A percentile compares a stretch with the other conserved stretches of the same genome.
Conservation (phyloP, 1,284 basidiomycete genomes). For the Microbotryomycetes sp. region DNA sequence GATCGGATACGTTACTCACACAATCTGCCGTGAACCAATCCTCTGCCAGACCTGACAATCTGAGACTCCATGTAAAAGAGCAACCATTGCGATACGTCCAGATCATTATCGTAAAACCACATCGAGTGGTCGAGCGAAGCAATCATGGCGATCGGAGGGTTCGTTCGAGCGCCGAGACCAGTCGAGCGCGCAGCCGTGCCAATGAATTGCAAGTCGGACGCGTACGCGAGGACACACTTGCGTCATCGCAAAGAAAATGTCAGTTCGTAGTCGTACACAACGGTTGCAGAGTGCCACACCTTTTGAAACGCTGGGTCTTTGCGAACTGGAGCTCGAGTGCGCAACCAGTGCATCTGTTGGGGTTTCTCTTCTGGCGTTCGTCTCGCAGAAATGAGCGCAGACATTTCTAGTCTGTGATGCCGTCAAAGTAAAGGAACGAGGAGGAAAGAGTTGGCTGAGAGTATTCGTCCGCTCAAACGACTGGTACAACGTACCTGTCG, state of each 20-base stretch:
- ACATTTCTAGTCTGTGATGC: not conserved
- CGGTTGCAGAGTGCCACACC: constrained; percentile 43
- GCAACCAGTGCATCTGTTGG: constrained; percentile 75
- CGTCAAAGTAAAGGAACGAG: too few relatives aligned
- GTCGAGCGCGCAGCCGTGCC: constrained; percentile 57
- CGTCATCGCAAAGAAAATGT: not conserved
- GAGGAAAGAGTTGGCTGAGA: not conserved
- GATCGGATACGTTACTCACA: constrained; percentile 17
- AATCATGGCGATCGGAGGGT: constrained; percentile 58
- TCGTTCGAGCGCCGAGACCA: constrained; percentile 47
- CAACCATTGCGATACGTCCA: constrained; percentile 26
- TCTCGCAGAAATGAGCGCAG: not conserved
- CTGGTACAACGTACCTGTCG: constrained; percentile 6
- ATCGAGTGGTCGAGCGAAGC: constrained; percentile 69
- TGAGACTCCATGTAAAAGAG: constrained; percentile 26
- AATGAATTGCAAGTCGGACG: constrained; percentile 65
- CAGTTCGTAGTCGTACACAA: too few relatives aligned
- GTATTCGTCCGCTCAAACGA: not conserved
- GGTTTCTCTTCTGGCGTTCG: constrained; percentile 47
- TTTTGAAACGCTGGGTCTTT: constrained; percentile 71
- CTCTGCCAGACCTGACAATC: constrained; percentile 15
- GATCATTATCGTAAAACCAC: constrained; percentile 41
- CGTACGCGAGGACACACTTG: constrained; percentile 76
- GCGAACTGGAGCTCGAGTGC: constrained; percentile 54
- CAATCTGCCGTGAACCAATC: constrained; percentile 23